Evolutionary conservation across 352 stramenopile species (phyloP).

Genomic region (Phytophthora tentaculata): DNA sequence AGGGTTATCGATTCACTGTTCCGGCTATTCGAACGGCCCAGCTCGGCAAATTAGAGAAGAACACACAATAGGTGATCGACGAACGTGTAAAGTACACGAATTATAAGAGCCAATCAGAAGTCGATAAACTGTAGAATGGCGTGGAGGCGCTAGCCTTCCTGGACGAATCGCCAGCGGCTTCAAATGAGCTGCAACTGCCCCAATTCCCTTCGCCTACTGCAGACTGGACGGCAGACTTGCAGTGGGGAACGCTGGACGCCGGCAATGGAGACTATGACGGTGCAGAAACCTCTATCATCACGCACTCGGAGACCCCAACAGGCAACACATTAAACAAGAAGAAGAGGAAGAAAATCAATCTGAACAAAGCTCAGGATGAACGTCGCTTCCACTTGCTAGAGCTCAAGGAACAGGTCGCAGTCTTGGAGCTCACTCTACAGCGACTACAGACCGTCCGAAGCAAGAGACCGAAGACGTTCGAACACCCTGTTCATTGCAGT

Average conservation of each 20-base stretch:
- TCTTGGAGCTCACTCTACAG: conserved; percentile 27
- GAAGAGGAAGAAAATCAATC: conserved; percentile 30
- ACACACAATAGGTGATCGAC: conserved; percentile 9
- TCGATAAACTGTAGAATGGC: conserved; percentile 5
- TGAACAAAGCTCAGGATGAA: conserved; percentile 41
- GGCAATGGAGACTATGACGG: not conserved
- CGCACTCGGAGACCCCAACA: not conserved
- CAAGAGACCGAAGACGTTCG: conserved; percentile 4
- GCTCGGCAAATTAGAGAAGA: too few relatives aligned
- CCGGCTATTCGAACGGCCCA: too few relatives aligned
- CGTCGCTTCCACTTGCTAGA: conserved; percentile 30
- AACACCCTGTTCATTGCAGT: not conserved
- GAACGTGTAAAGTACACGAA: conserved; percentile 5
- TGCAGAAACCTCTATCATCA: not conserved
- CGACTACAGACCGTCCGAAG: conserved; percentile 15
- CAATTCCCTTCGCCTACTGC: not conserved
- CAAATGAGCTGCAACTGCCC: conserved; percentile 1
- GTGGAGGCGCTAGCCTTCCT: conserved; percentile 21
- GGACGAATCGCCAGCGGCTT: conserved; percentile 6
- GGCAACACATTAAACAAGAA: not conserved
- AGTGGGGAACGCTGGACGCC: conserved; percentile 2
- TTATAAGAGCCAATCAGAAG: not conserved
- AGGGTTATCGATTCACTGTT: too few relatives aligned
- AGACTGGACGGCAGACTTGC: not conserved
- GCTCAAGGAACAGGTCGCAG: conserved; percentile 21